Evolutionary conservation across 2,329 filamentous ascomycete species (phyloP), one percentile per base, ranked within the genome.

Genomic region (Penicillium sp.): DNA sequence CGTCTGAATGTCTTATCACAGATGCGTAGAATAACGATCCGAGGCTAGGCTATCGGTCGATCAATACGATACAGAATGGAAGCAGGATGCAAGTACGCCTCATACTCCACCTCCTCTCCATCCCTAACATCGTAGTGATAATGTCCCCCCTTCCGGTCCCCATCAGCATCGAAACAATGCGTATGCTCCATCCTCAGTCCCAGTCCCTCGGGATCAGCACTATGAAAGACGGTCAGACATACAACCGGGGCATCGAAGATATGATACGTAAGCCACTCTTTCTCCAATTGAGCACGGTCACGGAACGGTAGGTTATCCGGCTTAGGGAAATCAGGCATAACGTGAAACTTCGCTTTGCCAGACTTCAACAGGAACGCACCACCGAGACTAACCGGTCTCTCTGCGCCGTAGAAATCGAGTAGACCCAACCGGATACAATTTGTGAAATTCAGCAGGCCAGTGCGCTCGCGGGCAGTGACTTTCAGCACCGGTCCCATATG

Each of bases 101-200:
- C 73, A 54, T 77, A 77, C 47, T 76, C 72, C 8, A 77, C 63
- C 1, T 69, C 65, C 1, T 68, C 59, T 0, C 52, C 62, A 4
- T 61, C 56, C 6, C 66, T 62, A 1, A 69, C 42, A 58, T 73
- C 74, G 51, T 64, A 72, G 53, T 77, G 74, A 55, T 77, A 76
- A 58, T 78, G 75, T 0, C 75, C 75, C 3, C 75, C 75, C 9
- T 62, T 58, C 9, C 49, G 56, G 40, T 59, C 44, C 4, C 63
- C 65, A 6, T 59, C 52, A 1, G 55, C 41, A 2, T 72, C 70
- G 46, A 75, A 76, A 20, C 69, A 71, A 60, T 78, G 75, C 3
- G 75, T 76, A 54, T 78, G 75, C 54, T 78, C 76, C 58, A 76
- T 72, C 25, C 75, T 61, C 43, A 78, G 50, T 0, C 62, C 68